These are phyloP conservation scores for Coemansia sp. DNA, from an alignment of 192 early-diverging fungal genomes.

Conservation along the genomic window DNA sequence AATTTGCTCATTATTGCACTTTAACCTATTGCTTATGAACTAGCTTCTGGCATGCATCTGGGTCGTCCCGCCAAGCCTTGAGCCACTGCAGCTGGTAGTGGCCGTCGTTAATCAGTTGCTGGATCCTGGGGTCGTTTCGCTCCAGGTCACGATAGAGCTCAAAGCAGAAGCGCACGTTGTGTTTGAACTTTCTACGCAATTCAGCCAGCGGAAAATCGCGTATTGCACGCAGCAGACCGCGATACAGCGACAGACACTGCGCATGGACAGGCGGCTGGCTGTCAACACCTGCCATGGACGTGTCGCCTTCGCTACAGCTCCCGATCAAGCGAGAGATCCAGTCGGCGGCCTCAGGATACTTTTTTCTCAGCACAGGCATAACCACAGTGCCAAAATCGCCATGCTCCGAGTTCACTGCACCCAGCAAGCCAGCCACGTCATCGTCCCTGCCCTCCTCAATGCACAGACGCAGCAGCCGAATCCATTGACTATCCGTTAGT, in stretches of 20 bases:
- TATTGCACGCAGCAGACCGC: constrained; percentile 13
- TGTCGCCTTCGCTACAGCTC: background rate
- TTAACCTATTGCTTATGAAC: constrained; percentile 4
- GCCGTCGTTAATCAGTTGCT: constrained; percentile 19
- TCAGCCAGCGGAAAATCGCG: constrained; percentile 14
- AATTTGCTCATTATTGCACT: background rate
- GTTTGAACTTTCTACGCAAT: constrained; percentile 27
- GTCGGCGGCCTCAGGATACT: background rate
- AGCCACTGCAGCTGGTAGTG: constrained; percentile 29
- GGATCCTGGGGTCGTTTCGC: background rate
- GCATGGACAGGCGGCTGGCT: background rate
- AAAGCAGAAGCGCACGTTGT: constrained; percentile 42
- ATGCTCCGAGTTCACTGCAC: background rate
- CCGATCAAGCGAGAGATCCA: background rate
- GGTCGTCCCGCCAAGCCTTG: constrained; percentile 15
- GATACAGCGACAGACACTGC: constrained; percentile 25
- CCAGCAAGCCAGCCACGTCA: background rate
- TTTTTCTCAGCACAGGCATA: background rate
- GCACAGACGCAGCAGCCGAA: constrained; percentile 3
- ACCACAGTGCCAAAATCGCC: background rate
- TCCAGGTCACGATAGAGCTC: constrained; percentile 45
- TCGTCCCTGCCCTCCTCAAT: background rate
- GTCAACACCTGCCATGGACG: background rate
- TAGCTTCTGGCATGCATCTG: constrained; percentile 6
- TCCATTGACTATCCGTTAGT: constrained; percentile 12